A percentile compares a stretch with the other conserved stretches of the same genome.
phyloP scores from a whole-genome alignment of 129 eudicot species.

The Helichrysum umbraculigerum region DNA sequence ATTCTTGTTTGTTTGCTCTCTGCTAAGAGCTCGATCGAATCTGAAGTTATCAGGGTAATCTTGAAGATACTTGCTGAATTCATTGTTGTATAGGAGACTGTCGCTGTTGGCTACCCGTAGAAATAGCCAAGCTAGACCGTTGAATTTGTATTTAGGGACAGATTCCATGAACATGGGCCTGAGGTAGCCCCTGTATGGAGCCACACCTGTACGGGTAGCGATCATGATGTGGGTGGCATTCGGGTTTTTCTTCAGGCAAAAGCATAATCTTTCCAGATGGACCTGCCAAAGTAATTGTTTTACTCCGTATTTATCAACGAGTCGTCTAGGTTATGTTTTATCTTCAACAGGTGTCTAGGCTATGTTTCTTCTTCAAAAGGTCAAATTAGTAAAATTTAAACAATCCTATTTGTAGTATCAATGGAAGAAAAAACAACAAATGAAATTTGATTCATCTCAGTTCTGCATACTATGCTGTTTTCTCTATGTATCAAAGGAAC shows the following conservation, averaged over 20 bases:
- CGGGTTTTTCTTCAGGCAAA: slow-evolving; percentile 83
- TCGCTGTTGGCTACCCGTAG: slow-evolving; percentile 95
- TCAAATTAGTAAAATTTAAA: too few species aligned
- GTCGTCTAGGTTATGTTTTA: too few species aligned
- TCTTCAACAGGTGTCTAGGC: too few species aligned
- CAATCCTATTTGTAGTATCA: too few species aligned
- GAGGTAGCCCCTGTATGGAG: slow-evolving; percentile 94
- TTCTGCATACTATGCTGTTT: too few species aligned
- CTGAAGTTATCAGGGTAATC: slow-evolving; percentile 88
- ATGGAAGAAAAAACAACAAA: too few species aligned
- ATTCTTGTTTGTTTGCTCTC: slow-evolving; percentile 79
- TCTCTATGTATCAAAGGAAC: too few species aligned
- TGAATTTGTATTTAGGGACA: slow-evolving; percentile 65
- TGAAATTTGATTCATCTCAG: too few species aligned
- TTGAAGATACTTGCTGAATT: slow-evolving; percentile 68
- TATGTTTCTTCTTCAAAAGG: not conserved
- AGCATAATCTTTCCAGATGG: slow-evolving; percentile 99
- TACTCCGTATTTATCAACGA: too few species aligned
- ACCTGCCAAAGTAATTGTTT: slow-evolving; percentile 45
- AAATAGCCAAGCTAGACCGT: slow-evolving; percentile 94
- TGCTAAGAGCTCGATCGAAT: slow-evolving; percentile 84
- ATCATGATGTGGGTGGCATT: slow-evolving; percentile 99
- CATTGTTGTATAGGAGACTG: slow-evolving; percentile 84
- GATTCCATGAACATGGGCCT: slow-evolving; percentile 99
- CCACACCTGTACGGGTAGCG: slow-evolving; percentile 94